A percentile compares a stretch with the other conserved stretches of the same genome.
Conservation (phyloP, 2,329 filamentous ascomycete genomes). For the Trichoderma citrinoviride region DNA sequence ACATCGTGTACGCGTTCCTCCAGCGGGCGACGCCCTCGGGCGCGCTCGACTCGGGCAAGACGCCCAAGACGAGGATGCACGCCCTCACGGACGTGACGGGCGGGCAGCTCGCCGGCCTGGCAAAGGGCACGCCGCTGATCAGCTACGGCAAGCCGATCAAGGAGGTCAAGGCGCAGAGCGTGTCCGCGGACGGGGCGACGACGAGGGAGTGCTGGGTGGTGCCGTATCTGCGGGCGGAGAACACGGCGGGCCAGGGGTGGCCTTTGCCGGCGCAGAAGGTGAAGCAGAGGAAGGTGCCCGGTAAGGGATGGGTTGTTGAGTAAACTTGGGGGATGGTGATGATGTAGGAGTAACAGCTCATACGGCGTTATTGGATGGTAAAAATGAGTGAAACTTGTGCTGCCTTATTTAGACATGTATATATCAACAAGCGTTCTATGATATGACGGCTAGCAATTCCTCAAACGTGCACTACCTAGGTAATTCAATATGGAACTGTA, state of each 20-base stretch:
- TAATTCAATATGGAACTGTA: not conserved
- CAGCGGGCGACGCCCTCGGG: slow-evolving; percentile 62
- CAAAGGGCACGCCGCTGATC: slow-evolving; percentile 80
- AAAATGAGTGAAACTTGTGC: not conserved
- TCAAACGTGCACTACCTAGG: not conserved
- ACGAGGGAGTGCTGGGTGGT: slow-evolving; percentile 79
- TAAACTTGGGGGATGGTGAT: slow-evolving; percentile 28
- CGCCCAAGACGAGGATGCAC: slow-evolving; percentile 79
- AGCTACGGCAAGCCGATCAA: slow-evolving; percentile 89
- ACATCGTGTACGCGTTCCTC: slow-evolving; percentile 82
- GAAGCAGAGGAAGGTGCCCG: slow-evolving; percentile 69
- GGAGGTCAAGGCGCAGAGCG: slow-evolving; percentile 57
- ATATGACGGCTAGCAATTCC: not conserved
- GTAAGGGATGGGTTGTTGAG: slow-evolving; percentile 72
- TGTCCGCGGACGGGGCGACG: slow-evolving; percentile 35
- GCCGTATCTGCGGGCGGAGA: slow-evolving; percentile 70
- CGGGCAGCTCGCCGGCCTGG: slow-evolving; percentile 71
- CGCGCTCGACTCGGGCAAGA: slow-evolving; percentile 49
- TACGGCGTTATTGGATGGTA: slow-evolving; percentile 13
- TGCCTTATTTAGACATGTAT: not conserved
- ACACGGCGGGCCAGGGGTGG: slow-evolving; percentile 69
- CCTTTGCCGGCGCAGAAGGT: slow-evolving; percentile 83
- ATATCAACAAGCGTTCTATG: not conserved
- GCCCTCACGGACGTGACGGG: slow-evolving; percentile 77
- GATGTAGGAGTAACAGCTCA: not conserved